phyloP scores from a whole-genome alignment of 106 monocot species.

The Dioscorea alata region DNA sequence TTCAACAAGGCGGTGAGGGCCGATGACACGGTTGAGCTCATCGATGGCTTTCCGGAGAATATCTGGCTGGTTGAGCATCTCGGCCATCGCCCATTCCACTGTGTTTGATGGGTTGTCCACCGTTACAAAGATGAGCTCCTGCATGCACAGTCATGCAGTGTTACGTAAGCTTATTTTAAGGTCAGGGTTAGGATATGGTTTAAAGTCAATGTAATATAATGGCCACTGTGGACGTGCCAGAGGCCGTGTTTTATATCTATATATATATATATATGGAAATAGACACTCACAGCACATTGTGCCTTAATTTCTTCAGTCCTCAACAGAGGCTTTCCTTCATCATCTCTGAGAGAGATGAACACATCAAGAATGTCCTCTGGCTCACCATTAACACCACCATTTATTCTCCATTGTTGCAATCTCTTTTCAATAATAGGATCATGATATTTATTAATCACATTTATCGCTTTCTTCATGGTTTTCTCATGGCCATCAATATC shows the following conservation, averaged over 20 bases:
- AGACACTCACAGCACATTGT: constrained; percentile 10
- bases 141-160: not conserved
- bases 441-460: constrained; percentile 4
- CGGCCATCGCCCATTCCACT: constrained; percentile 41
- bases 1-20: constrained; percentile 24
- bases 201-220: too few species aligned
- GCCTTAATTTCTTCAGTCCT: constrained; percentile 27
- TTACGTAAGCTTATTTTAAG: too few species aligned
- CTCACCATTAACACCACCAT: not conserved
- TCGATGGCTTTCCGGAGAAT: constrained; percentile 22
- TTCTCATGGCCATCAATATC: constrained; percentile 30
- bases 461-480: constrained; percentile 1
- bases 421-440: constrained; percentile 30
- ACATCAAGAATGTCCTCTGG: constrained; percentile 22
- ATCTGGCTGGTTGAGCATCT: constrained; percentile 32
- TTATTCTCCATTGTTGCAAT: constrained; percentile 3
- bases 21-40: constrained; percentile 38
- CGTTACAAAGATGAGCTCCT: constrained; percentile 31
- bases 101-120: constrained; percentile 45
- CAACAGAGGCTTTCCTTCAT: constrained; percentile 12
- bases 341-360: constrained; percentile 16
- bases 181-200: too few species aligned
- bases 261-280: too few species aligned
- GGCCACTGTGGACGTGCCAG: too few species aligned
- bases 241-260: too few species aligned